Conservation (phyloP, 2,329 filamentous ascomycete species). For the Colletotrichum siamense region DNA sequence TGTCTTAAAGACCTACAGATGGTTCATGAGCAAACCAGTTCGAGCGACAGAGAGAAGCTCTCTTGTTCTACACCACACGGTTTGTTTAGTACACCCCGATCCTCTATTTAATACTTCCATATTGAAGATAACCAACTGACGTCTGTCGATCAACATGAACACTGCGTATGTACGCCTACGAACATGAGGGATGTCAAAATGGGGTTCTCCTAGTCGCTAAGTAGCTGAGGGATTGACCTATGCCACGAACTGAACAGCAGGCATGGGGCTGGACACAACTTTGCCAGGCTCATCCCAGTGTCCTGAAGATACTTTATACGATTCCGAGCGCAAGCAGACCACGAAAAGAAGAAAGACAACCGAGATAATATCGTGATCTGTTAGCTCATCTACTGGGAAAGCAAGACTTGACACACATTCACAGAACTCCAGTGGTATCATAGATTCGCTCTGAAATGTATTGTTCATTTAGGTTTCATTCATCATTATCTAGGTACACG, state of each 20-base stretch:
- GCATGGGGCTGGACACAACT: background rate
- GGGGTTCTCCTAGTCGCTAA: background rate
- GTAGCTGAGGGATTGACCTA: background rate
- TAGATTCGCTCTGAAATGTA: background rate
- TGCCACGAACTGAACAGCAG: background rate
- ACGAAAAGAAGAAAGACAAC: background rate
- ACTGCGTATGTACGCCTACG: background rate
- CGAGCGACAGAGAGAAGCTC: background rate
- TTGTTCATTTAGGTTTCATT: background rate
- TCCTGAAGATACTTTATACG: background rate
- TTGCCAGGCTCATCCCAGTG: background rate
- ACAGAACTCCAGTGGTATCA: background rate
- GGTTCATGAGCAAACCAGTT: background rate
- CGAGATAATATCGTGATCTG: rapidly evolving
- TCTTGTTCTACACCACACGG: background rate
- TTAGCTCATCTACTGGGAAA: background rate
- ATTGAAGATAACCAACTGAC: background rate
- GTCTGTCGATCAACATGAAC: background rate
- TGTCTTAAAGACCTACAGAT: background rate
- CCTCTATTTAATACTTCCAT: background rate
- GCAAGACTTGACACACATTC: background rate
- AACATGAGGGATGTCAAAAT: background rate
- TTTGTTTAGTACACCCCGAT: background rate
- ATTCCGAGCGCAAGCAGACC: background rate
- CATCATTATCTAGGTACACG: background rate